Evolutionary conservation across 495 filamentous ascomycete species (phyloP), one percentile per base, ranked within the genome.

Genomic region (Ascodesmis nigricans): DNA sequence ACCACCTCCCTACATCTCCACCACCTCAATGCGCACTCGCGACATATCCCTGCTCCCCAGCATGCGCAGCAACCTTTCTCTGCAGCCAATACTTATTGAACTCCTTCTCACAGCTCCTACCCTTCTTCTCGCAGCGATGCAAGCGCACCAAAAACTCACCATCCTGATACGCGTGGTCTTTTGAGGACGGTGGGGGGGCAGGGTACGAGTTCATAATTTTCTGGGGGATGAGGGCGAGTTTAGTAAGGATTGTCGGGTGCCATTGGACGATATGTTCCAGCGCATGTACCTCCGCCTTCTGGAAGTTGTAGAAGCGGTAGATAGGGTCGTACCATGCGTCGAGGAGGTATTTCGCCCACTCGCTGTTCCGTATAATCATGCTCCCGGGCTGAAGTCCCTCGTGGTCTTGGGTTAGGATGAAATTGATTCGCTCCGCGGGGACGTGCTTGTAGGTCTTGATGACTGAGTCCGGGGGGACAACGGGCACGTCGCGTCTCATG

Each of bases 271-370:
- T 78, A 47, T 83, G 78, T 55, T 84, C 90, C 65, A 99, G 55
- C 29, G 82, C 83, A 64, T 95, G 83, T 16, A 62, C 66, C 53
- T 99, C 90, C 1, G 80, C 82, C 55, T 83, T 92, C 49, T 84
- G 79, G 50, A 95, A 95, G 46, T 87, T 87, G 57, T 95, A 95
- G 40, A 62, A 75, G 34, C 84, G 67, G 56, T 82, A 95, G 24
- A 95, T 52, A 18, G 90, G 90, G 55, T 92, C 82, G 46, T 81
- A 93, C 90, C 90, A 99, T 0, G 81, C 73, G 53, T 95, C 90
- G 26, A 95, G 58, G 46, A 99, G 77, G 60, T 79, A 95, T 35
- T 69, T 71, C 4, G 80, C 77, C 76, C 87, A 99, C 25, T 90
- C 75, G 1, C 87, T 82, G 37, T 72, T 71, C 32, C 66, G 63